Conservation (phyloP, 2,329 filamentous ascomycete species). For the Phoma sp. region DNA sequence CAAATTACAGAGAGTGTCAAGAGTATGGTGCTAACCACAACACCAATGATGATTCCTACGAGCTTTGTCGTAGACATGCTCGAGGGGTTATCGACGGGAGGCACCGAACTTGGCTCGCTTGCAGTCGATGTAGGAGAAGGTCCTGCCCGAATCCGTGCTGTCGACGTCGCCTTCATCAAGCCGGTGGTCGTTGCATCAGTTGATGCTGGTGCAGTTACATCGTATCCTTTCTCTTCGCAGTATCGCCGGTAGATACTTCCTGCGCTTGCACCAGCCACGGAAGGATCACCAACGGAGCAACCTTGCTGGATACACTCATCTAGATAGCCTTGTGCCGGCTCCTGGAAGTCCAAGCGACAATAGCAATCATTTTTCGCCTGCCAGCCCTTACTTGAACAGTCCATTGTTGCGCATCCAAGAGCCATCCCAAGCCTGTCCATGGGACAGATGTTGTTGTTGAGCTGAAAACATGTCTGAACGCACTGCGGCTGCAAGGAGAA, state of each 20-base stretch:
- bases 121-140: background rate
- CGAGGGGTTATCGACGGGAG: too few relatives aligned
- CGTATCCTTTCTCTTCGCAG: background rate
- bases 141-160: background rate
- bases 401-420: background rate
- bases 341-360: background rate
- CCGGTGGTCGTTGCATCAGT: background rate
- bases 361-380: conserved; percentile 4
- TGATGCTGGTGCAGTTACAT: background rate
- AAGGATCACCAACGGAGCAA: background rate
- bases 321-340: background rate
- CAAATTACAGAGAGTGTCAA: background rate
- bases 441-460: background rate
- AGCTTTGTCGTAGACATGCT: background rate
- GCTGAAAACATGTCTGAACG: background rate
- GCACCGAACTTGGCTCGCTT: too few relatives aligned
- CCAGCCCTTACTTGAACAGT: background rate
- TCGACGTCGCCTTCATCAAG: background rate
- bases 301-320: background rate
- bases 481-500: background rate
- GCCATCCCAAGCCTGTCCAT: background rate
- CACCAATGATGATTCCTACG: background rate
- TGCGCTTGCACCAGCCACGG: background rate
- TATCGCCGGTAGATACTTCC: background rate
- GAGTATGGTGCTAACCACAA: background rate